A percentile compares a stretch with the other conserved stretches of the same genome.
These are phyloP conservation scores for Nemophila menziesii DNA, from an alignment of 257 asterid genomes.

Conservation along the genomic window DNA sequence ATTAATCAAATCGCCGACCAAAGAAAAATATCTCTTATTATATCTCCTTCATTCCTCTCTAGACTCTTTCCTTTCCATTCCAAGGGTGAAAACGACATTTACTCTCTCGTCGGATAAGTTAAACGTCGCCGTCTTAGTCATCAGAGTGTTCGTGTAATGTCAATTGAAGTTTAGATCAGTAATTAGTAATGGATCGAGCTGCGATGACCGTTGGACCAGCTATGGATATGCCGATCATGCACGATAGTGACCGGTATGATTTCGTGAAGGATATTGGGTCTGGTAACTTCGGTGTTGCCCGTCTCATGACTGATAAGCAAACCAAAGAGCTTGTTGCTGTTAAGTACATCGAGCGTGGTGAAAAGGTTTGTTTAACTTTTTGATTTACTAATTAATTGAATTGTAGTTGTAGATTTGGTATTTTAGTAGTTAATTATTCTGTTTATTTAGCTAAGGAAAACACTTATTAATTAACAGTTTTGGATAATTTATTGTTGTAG, in stretches of 20 bases:
- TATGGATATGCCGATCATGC: slow-evolving; percentile 92
- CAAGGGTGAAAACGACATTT: slow-evolving; percentile 7
- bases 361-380: slow-evolving; percentile 40
- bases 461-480: neutral
- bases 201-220: slow-evolving; percentile 36
- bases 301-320: slow-evolving; percentile 72
- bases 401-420: neutral
- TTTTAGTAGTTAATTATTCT: neutral
- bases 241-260: slow-evolving; percentile 83
- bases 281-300: slow-evolving; percentile 79
- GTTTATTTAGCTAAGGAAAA: neutral
- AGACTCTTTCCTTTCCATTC: too few relatives aligned
- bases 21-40: neutral
- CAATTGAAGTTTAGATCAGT: neutral
- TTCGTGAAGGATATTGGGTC: slow-evolving; percentile 72
- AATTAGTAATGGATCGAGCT: slow-evolving; percentile 53
- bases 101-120: slow-evolving; percentile 2
- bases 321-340: slow-evolving; percentile 76
- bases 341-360: slow-evolving; percentile 81
- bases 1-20: neutral
- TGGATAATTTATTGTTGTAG: slow-evolving; percentile 24
- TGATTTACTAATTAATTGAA: too few relatives aligned
- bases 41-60: slow-evolving; percentile 2
- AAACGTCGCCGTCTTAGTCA: neutral
- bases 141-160: too few relatives aligned